A percentile compares a stretch with the other conserved stretches of the same genome.
phyloP scores from a whole-genome alignment of 73 alveolate genomes.

The Tetrahymena thermophila region DNA sequence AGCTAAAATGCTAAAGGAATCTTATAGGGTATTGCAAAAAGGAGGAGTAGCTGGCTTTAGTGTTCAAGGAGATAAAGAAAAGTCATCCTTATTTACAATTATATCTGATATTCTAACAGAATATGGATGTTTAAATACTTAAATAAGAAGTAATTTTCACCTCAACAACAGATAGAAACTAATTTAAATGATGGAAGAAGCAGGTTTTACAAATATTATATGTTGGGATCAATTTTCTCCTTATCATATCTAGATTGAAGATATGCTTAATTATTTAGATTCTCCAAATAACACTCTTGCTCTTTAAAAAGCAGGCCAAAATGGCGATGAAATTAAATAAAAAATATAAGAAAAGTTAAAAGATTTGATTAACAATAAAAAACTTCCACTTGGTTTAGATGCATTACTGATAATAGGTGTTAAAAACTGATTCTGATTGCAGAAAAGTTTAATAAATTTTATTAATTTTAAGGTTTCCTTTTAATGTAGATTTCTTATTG shows the following conservation, averaged over 20 bases:
- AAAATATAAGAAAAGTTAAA: not conserved
- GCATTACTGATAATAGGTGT: not conserved
- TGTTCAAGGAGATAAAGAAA: slow-evolving; percentile 63
- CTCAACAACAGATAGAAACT: not conserved
- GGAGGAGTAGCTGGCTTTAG: slow-evolving; percentile 53
- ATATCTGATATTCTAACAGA: not conserved
- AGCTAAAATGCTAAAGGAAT: slow-evolving; percentile 44
- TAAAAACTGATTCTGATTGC: not conserved
- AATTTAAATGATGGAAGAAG: not conserved
- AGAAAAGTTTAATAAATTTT: no score
- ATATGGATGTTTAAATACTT: not conserved
- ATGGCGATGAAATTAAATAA: not conserved
- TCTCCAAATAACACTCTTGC: not conserved
- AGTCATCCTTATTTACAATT: slow-evolving; percentile 8
- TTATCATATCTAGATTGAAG: not conserved
- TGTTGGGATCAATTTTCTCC: not conserved
- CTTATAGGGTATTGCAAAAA: slow-evolving; percentile 45
- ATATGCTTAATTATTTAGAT: not conserved
- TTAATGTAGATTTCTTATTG: no score
- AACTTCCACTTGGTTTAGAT: not conserved
- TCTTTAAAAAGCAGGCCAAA: not conserved
- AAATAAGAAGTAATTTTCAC: slow-evolving; percentile 1
- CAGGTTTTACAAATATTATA: slow-evolving; percentile 2
- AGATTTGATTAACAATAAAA: not conserved
- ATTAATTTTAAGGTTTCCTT: no score